These are phyloP conservation scores for Sphaerulina vaccinii DNA, from an alignment of 2,329 filamentous ascomycete species.

Conservation along the genomic window DNA sequence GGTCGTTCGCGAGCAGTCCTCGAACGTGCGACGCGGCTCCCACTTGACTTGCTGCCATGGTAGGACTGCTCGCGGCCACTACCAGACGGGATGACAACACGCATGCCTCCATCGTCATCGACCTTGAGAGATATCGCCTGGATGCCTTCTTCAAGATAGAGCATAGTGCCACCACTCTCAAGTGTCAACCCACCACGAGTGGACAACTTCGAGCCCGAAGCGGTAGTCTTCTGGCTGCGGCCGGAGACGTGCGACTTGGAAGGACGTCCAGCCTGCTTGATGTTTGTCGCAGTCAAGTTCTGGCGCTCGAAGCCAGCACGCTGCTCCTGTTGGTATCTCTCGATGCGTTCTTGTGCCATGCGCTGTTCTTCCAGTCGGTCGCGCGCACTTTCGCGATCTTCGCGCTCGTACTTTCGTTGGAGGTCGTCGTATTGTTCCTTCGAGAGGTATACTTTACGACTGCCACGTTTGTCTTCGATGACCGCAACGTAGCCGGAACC, in stretches of 20 bases:
- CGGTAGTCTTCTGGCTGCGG: slow-evolving; percentile 29
- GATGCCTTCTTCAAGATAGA: slow-evolving; percentile 31
- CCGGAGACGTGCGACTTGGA: slow-evolving; percentile 28
- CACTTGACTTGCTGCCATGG: slow-evolving; percentile 24
- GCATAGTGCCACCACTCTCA: slow-evolving; percentile 28
- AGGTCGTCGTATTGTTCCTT: slow-evolving; percentile 26
- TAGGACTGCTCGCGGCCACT: slow-evolving; percentile 27
- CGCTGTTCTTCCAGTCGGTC: slow-evolving; percentile 12
- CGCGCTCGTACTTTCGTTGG: slow-evolving; percentile 18
- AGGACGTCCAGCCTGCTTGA: slow-evolving; percentile 25
- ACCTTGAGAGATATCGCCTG: slow-evolving; percentile 22
- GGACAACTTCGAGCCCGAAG: slow-evolving; percentile 25
- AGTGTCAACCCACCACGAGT: slow-evolving; percentile 30
- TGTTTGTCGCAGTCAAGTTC: slow-evolving; percentile 33
- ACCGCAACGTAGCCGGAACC: slow-evolving; percentile 29
- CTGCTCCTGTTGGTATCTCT: slow-evolving; percentile 30
- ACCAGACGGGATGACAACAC: slow-evolving; percentile 27
- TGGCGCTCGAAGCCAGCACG: slow-evolving; percentile 22
- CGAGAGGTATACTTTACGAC: slow-evolving; percentile 29
- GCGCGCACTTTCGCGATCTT: slow-evolving; percentile 17
- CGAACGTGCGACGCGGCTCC: slow-evolving; percentile 25
- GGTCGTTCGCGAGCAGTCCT: slow-evolving; percentile 19
- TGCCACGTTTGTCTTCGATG: slow-evolving; percentile 30
- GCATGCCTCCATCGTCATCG: slow-evolving; percentile 29
- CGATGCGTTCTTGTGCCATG: slow-evolving; percentile 23